These are phyloP conservation scores for Pseudozyma sp. DNA, from an alignment of 1,284 basidiomycete genomes.

Conservation along the genomic window DNA sequence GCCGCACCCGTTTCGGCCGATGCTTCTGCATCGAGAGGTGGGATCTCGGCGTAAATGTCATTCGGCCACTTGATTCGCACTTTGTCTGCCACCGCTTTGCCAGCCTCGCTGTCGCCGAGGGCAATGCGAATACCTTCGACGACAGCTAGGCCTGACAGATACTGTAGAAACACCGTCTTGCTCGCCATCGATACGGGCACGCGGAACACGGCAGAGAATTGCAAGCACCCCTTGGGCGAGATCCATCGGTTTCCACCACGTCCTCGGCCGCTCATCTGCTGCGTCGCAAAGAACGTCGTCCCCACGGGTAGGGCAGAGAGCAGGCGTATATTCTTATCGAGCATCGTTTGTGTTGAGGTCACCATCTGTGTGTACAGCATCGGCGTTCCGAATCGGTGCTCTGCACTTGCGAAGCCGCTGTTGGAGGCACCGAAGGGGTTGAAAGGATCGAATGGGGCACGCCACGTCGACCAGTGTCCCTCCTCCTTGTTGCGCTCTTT, in stretches of 20 bases:
- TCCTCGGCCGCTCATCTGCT: slow-evolving; percentile 88
- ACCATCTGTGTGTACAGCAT: slow-evolving; percentile 89
- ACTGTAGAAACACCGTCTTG: slow-evolving; percentile 93
- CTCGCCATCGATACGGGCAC: slow-evolving; percentile 74
- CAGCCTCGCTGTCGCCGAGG: slow-evolving; percentile 72
- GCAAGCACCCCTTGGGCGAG: slow-evolving; percentile 88
- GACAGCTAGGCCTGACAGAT: slow-evolving; percentile 90
- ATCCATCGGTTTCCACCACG: slow-evolving; percentile 92
- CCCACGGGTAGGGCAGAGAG: slow-evolving; percentile 80
- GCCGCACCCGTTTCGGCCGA: slow-evolving; percentile 42
- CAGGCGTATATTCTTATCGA: slow-evolving; percentile 85
- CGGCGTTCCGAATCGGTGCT: slow-evolving; percentile 75
- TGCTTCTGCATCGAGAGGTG: slow-evolving; percentile 67
- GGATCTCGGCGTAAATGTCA: slow-evolving; percentile 84
- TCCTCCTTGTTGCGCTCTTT: slow-evolving; percentile 13
- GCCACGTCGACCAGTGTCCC: slow-evolving; percentile 37
- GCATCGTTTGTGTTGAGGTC: slow-evolving; percentile 93
- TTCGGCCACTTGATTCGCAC: slow-evolving; percentile 92
- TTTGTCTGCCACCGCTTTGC: slow-evolving; percentile 73
- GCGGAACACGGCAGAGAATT: slow-evolving; percentile 83
- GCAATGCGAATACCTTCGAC: slow-evolving; percentile 78
- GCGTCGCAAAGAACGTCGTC: slow-evolving; percentile 82
- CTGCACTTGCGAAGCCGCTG: not conserved
- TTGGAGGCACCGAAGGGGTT: slow-evolving; percentile 22
- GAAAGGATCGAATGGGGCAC: slow-evolving; percentile 38